phyloP scores from a whole-genome alignment of 352 stramenopile species.

The Phytophthora cactorum region DNA sequence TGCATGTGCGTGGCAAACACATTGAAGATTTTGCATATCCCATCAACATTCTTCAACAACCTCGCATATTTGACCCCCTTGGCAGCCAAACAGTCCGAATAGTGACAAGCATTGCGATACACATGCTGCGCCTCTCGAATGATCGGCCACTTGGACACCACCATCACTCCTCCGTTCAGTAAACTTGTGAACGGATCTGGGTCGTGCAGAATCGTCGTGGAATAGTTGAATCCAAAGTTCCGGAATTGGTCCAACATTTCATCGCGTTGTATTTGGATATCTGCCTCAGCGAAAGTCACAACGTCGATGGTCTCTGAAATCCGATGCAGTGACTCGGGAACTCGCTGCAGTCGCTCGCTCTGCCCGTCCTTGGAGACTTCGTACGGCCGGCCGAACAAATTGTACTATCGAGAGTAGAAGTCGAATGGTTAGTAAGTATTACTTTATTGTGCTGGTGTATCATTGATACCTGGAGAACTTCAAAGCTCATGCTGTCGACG shows the following conservation, averaged over 20 bases:
- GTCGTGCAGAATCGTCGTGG: slow-evolving; percentile 76
- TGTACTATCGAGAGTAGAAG: slow-evolving; percentile 59
- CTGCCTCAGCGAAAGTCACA: slow-evolving; percentile 80
- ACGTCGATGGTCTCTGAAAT: slow-evolving; percentile 69
- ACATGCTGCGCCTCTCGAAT: slow-evolving; percentile 79
- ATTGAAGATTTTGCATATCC: slow-evolving; percentile 77
- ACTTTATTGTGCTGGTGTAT: background rate
- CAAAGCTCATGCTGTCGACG: slow-evolving; percentile 45
- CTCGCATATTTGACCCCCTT: slow-evolving; percentile 88
- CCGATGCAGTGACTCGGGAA: slow-evolving; percentile 55
- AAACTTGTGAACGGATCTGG: slow-evolving; percentile 84
- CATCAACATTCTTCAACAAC: slow-evolving; percentile 63
- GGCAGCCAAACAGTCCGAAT: slow-evolving; percentile 82
- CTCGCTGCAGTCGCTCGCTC: slow-evolving; percentile 59
- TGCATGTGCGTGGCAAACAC: slow-evolving; percentile 90
- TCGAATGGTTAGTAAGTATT: background rate
- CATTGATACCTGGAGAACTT: slow-evolving; percentile 59
- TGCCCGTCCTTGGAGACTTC: slow-evolving; percentile 81
- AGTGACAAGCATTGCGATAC: slow-evolving; percentile 79
- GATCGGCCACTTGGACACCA: slow-evolving; percentile 87
- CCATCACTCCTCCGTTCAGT: slow-evolving; percentile 78
- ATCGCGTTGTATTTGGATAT: slow-evolving; percentile 55
- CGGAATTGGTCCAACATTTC: slow-evolving; percentile 71
- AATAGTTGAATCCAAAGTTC: slow-evolving; percentile 58
- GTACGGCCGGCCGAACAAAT: slow-evolving; percentile 76